Percentiles rank a stretch among this genome's conserved stretches.
These are phyloP conservation scores for Fomitopsis schrenkii DNA, from an alignment of 1,284 basidiomycete genomes.

Conservation along the genomic window DNA sequence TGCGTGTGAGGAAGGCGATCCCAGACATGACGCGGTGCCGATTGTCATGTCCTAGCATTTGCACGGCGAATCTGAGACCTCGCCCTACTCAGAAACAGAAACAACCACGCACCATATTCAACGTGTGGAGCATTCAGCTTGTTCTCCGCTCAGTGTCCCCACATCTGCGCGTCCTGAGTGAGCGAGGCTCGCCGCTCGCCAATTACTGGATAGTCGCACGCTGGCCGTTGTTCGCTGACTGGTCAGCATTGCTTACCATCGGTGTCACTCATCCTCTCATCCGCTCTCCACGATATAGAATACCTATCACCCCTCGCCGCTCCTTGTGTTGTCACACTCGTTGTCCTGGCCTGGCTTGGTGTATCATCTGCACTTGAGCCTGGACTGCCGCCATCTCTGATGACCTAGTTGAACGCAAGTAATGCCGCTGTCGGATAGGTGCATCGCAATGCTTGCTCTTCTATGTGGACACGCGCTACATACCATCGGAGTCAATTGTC, in stretches of 20 bases:
- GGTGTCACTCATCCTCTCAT: background rate
- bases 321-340: constrained; percentile 14
- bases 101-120: constrained; percentile 53
- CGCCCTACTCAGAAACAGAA: constrained; percentile 1
- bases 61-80: constrained; percentile 6
- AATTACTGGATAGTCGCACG: too few relatives aligned
- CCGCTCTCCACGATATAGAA: background rate
- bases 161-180: too few relatives aligned
- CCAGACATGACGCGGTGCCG: constrained; percentile 68
- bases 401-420: background rate
- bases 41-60: constrained; percentile 70
- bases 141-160: constrained; percentile 61
- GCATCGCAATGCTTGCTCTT: too few relatives aligned
- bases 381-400: background rate
- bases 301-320: constrained; percentile 1
- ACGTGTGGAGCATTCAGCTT: constrained; percentile 74
- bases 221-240: too few relatives aligned
- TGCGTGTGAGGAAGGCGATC: constrained; percentile 67
- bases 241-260: too few relatives aligned
- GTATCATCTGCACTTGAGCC: background rate
- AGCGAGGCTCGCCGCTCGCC: too few relatives aligned
- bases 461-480: too few relatives aligned
- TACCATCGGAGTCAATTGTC: constrained; percentile 47
- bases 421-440: background rate
- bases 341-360: constrained; percentile 5